Conservation (phyloP, 2,329 filamentous ascomycete species). For the Pseudogymnoascus verrucosus region DNA sequence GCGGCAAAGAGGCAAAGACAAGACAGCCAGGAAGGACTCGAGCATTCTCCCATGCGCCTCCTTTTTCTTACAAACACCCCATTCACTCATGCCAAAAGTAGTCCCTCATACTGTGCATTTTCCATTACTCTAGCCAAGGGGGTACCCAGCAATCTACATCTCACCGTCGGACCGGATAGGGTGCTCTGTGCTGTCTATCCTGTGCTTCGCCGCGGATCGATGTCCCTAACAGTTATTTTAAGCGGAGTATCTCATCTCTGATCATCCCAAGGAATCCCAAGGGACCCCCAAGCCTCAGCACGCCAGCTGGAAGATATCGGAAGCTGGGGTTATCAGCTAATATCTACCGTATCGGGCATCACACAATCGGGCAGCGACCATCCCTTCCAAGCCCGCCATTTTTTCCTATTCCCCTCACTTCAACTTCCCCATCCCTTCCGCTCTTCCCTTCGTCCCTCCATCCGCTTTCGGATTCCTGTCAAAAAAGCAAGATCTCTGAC, state of each 20-base stretch:
- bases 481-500: background rate
- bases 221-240: background rate
- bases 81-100: background rate
- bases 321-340: background rate
- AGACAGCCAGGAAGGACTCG: background rate
- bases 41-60: background rate
- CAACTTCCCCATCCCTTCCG: background rate
- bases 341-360: constrained; percentile 2
- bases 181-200: background rate
- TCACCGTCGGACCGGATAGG: constrained; percentile 2
- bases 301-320: constrained; percentile 5
- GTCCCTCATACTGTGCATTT: background rate
- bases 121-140: background rate
- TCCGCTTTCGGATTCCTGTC: background rate
- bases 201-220: constrained; percentile 6
- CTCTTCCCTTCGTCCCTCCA: background rate
- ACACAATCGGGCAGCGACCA: background rate
- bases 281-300: background rate
- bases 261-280: background rate
- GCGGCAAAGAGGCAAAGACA: background rate
- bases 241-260: background rate
- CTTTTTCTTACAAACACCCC: background rate
- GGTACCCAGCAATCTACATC: constrained; percentile 3
- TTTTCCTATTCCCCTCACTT: background rate
- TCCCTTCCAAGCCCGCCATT: background rate